Base-by-base conservation (phyloP, 805 yeast species). In the Lipomyces lipofer region DNA sequence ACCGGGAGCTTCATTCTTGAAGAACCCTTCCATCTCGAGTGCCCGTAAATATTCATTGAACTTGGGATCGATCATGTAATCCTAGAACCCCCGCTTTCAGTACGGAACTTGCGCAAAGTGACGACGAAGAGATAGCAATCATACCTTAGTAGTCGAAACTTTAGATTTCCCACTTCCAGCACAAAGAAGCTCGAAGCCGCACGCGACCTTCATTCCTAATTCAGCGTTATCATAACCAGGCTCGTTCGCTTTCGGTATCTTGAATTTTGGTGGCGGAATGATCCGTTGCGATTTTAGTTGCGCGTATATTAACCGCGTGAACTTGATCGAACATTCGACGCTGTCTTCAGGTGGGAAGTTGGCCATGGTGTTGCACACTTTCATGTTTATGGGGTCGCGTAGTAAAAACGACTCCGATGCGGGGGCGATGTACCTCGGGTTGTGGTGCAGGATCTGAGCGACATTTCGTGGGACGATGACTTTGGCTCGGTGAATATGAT, bases 111-210 rank as follows among this genome's bases (percentile, higher is more conserved):
- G n/a, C 40, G 25, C 22, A 2, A 10, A 13, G 19, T 8, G 45
- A n/a, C n/a, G n/a, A n/a, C n/a, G n/a, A n/a, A n/a, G n/a, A 21
- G 38, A 7, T 27, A n/a, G 49, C 19, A 13, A 21, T 6, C 27
- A 30, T 35, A 21, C 35, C 13, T 27, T 28, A 10, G 33, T 29
- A 27, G 29, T 43, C 47, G 43, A 50, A 12, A 13, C 17, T 40
- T 36, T 32, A 7, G 51, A 33, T 28, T 48, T 48, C 4, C 53
- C 57, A 15, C 52, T 47, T 4, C 56, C 56, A 17, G 56, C 47
- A 24, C 59, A 58, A 4, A 65, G 54, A 39, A 63, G 35, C 47
- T 65, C 68, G 33, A 65, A 48, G 2, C 64, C 68, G 21, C 61
- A 53, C 10, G 66, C 49, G 8, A 65, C 21, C 43, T 64, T 65